Conservation (phyloP, 352 stramenopile genomes). For the Phytopythium kandeliae region DNA sequence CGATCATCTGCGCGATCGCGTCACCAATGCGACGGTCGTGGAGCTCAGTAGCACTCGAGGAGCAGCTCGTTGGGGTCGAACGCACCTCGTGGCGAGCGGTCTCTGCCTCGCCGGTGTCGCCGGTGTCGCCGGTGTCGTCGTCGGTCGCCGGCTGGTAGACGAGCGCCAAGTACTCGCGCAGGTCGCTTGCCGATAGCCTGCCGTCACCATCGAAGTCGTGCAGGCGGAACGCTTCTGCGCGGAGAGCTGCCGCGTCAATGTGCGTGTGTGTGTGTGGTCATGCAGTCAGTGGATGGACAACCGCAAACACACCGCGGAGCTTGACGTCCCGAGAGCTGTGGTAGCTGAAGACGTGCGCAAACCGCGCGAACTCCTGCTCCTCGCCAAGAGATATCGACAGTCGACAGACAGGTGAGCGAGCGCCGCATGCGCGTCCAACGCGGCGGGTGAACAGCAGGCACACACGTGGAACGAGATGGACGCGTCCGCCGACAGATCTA, state of each 20-base stretch:
- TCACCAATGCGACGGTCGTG: too few species aligned
- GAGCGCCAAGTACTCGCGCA: constrained; percentile 37
- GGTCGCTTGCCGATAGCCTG: constrained; percentile 53
- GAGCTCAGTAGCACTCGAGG: not conserved
- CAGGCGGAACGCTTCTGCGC: constrained; percentile 52
- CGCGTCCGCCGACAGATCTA: constrained; percentile 27
- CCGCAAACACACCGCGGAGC: constrained; percentile 25
- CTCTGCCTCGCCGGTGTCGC: constrained; percentile 13
- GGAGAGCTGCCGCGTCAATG: constrained; percentile 1
- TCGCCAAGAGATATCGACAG: not conserved
- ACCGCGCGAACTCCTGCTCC: constrained; percentile 47
- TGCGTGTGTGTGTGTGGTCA: too few species aligned
- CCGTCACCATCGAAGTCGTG: constrained; percentile 71
- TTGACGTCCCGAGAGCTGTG: constrained; percentile 45
- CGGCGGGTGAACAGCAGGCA: too few species aligned
- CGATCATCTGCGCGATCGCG: constrained; percentile 20
- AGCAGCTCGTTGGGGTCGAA: not conserved
- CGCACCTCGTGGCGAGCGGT: constrained; percentile 27
- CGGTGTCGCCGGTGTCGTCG: constrained; percentile 6
- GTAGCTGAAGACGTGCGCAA: constrained; percentile 53
- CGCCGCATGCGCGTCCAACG: too few species aligned
- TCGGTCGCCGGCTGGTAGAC: constrained; percentile 29
- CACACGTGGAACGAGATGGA: constrained; percentile 36
- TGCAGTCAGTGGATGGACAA: not conserved
- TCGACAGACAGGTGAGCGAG: constrained; percentile 1